A percentile compares a stretch with the other conserved stretches of the same genome.
phyloP scores from a whole-genome alignment of 176 grass and related monocot species.

The Dendrocalamus sinicus region DNA sequence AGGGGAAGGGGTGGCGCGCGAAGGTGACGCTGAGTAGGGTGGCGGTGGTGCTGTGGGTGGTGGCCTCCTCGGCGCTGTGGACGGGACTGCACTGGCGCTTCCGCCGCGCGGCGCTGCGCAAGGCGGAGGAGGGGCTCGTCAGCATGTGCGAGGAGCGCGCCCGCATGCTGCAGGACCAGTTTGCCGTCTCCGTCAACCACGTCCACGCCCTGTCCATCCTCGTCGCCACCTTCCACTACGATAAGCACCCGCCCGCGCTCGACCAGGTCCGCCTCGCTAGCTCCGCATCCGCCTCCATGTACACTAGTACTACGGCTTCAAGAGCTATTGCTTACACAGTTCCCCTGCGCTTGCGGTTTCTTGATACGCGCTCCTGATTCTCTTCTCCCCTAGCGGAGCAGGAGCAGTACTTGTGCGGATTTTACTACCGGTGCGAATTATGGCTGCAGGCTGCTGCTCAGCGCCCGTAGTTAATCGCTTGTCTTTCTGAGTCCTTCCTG shows the following conservation, averaged over 20 bases:
- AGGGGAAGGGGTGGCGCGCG: conserved; percentile 26
- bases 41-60: conserved; percentile 53
- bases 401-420: not conserved
- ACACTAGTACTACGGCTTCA: not conserved
- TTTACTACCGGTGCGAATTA: not conserved
- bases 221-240: conserved; percentile 95
- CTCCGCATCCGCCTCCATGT: not conserved
- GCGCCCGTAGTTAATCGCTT: conserved; percentile 33
- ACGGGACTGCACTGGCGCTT: conserved; percentile 39
- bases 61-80: conserved; percentile 23
- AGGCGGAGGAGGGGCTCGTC: conserved; percentile 72
- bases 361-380: not conserved
- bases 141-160: conserved; percentile 98
- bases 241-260: conserved; percentile 78
- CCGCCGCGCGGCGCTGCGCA: conserved; percentile 45
- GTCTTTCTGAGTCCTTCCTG: not conserved
- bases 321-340: not conserved
- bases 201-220: conserved; percentile 97
- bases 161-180: conserved; percentile 97
- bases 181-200: conserved; percentile 95
- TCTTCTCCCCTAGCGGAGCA: not conserved
- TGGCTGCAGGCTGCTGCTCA: not conserved
- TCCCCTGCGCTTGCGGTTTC: not conserved
- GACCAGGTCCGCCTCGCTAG: conserved; percentile 64
- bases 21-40: conserved; percentile 49